phyloP scores from a whole-genome alignment of 139 green algal genomes.

The Chara braunii region DNA sequence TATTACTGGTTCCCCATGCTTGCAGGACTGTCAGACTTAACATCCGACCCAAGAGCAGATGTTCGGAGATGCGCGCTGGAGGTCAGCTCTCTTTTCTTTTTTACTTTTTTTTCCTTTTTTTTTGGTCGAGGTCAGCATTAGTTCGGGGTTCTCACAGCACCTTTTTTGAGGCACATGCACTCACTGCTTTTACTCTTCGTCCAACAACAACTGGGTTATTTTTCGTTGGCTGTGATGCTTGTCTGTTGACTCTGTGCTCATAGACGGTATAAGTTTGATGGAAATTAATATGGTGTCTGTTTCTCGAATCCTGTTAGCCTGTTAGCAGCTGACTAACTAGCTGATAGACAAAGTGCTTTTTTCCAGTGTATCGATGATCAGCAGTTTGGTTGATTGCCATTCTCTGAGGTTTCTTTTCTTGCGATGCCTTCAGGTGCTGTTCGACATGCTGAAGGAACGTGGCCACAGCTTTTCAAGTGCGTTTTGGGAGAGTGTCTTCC shows the following conservation, averaged over 20 bases:
- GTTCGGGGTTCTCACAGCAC: too few relatives aligned
- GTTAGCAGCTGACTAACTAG: neutral
- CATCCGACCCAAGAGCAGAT: slow-evolving; percentile 83
- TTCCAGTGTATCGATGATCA: neutral
- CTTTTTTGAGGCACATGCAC: too few relatives aligned
- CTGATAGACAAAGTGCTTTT: neutral
- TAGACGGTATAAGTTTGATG: too few relatives aligned
- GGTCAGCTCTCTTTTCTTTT: slow-evolving; percentile 5
- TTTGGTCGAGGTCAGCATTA: too few relatives aligned
- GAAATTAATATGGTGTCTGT: too few relatives aligned
- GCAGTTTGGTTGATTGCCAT: neutral
- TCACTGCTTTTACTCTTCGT: too few relatives aligned
- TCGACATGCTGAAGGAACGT: slow-evolving; percentile 87
- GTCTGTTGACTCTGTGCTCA: too few relatives aligned
- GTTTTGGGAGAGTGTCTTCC: slow-evolving; percentile 92
- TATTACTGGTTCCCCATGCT: slow-evolving; percentile 98
- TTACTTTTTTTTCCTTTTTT: too few relatives aligned
- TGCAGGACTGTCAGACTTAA: slow-evolving; percentile 89
- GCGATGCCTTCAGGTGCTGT: slow-evolving; percentile 62
- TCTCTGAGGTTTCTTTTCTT: neutral
- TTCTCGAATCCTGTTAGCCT: too few relatives aligned
- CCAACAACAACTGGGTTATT: too few relatives aligned
- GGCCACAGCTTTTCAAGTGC: slow-evolving; percentile 73
- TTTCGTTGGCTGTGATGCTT: too few relatives aligned
- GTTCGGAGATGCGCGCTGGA: slow-evolving; percentile 64